Evolutionary conservation across 2,329 filamentous ascomycete genomes (phyloP).

Genomic region (Fusarium albidum): DNA sequence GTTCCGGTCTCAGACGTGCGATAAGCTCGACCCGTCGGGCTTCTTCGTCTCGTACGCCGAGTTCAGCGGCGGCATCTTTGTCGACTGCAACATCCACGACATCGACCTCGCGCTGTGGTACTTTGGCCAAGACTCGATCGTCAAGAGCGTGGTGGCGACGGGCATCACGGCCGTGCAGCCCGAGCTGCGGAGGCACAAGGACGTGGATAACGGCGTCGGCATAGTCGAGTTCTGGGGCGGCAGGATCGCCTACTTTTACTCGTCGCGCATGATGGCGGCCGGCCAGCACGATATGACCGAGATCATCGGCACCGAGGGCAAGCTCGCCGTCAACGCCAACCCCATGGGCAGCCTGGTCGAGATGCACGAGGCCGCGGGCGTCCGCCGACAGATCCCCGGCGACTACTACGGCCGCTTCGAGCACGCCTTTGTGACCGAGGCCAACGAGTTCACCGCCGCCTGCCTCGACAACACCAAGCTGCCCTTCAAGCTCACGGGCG

Average conservation of each 20-base stretch:
- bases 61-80: slow-evolving; percentile 73
- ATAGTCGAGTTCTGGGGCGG: slow-evolving; percentile 72
- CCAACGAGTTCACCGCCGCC: slow-evolving; percentile 68
- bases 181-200: slow-evolving; percentile 43
- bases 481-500: slow-evolving; percentile 65
- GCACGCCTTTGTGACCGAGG: slow-evolving; percentile 69
- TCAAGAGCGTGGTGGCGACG: slow-evolving; percentile 43
- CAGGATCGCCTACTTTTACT: slow-evolving; percentile 72
- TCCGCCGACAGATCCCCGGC: slow-evolving; percentile 67
- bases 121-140: slow-evolving; percentile 43
- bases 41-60: slow-evolving; percentile 75
- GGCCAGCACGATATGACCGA: slow-evolving; percentile 74
- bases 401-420: slow-evolving; percentile 72
- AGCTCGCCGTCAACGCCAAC: slow-evolving; percentile 67
- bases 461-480: slow-evolving; percentile 64
- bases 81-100: slow-evolving; percentile 76
- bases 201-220: slow-evolving; percentile 51
- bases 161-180: slow-evolving; percentile 46
- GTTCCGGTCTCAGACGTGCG: slow-evolving; percentile 73
- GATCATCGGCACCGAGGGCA: slow-evolving; percentile 72
- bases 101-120: slow-evolving; percentile 55
- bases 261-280: slow-evolving; percentile 72
- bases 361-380: slow-evolving; percentile 56
- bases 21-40: slow-evolving; percentile 70
- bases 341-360: slow-evolving; percentile 64